Evolutionary conservation across 352 stramenopile genomes (phyloP).

Genomic region (Globisporangium nodosum): DNA sequence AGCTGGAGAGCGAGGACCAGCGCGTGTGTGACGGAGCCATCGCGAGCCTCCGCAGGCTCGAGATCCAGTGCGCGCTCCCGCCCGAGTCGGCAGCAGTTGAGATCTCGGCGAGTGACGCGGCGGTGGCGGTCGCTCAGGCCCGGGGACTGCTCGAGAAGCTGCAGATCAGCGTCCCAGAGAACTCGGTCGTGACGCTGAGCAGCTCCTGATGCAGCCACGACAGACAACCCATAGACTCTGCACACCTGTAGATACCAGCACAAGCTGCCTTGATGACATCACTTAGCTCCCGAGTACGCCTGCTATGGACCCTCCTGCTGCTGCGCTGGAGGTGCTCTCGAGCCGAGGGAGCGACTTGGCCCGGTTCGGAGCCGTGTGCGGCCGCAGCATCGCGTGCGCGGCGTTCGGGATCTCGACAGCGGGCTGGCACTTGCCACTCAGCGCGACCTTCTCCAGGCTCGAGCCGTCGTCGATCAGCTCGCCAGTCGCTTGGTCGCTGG

Average conservation of each 20-base stretch:
- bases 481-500: not conserved
- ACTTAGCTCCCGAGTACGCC: not conserved
- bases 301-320: not conserved
- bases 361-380: conserved; percentile 44
- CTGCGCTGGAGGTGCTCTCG: conserved; percentile 8
- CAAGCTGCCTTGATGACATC: not conserved
- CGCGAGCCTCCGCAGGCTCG: conserved; percentile 3
- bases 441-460: conserved; percentile 33
- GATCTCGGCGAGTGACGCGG: not conserved
- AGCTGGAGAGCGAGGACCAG: not conserved
- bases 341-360: conserved; percentile 46
- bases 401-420: conserved; percentile 19
- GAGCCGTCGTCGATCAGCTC: conserved; percentile 24
- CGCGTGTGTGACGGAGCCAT: not conserved
- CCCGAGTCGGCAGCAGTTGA: not conserved
- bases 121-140: not conserved
- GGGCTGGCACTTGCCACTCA: conserved; percentile 27
- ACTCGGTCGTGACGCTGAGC: not conserved
- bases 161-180: not conserved
- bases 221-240: not conserved
- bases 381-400: conserved; percentile 14
- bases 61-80: conserved; percentile 9
- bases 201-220: not conserved
- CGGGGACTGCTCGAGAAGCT: conserved; percentile 6
- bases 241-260: not conserved